phyloP scores from a whole-genome alignment of 495 filamentous ascomycete genomes.

The Podospora sp. region DNA sequence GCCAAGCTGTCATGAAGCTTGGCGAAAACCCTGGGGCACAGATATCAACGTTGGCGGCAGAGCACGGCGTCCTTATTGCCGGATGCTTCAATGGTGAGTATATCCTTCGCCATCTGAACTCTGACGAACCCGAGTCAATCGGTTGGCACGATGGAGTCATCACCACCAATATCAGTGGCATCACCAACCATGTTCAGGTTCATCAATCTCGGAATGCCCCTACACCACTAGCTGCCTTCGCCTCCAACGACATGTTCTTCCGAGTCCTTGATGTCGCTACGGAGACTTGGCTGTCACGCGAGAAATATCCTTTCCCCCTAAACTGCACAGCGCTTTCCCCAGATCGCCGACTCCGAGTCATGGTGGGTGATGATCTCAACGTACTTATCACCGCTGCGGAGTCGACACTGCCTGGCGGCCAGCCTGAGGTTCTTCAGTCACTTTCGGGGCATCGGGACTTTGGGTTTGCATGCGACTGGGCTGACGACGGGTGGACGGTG shows the following conservation, averaged over 20 bases:
- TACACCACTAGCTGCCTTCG: conserved; percentile 71
- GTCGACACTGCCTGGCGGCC: conserved; percentile 33
- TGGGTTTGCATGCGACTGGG: conserved; percentile 91
- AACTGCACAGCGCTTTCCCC: conserved; percentile 86
- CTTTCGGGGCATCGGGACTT: conserved; percentile 76
- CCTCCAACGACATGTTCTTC: conserved; percentile 78
- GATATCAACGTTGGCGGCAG: conserved; percentile 73
- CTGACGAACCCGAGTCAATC: conserved; percentile 41
- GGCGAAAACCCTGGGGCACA: conserved; percentile 51
- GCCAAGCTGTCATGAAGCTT: conserved; percentile 64
- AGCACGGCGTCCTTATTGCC: conserved; percentile 68
- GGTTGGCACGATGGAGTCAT: conserved; percentile 63
- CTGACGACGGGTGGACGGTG: conserved; percentile 82
- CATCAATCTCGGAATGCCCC: conserved; percentile 61
- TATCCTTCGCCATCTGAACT: conserved; percentile 60
- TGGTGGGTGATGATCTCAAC: conserved; percentile 61
- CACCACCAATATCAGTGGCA: conserved; percentile 67
- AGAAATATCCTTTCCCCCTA: conserved; percentile 66
- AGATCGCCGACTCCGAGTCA: conserved; percentile 74
- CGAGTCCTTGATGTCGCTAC: conserved; percentile 74
- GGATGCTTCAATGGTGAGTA: conserved; percentile 86
- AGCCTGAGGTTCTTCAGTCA: conserved; percentile 46
- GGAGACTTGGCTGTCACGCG: conserved; percentile 63
- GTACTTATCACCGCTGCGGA: conserved; percentile 56
- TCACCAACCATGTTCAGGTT: conserved; percentile 86